These are phyloP conservation scores for Solanum rostratum DNA, from an alignment of 257 asterid species.

Conservation along the genomic window DNA sequence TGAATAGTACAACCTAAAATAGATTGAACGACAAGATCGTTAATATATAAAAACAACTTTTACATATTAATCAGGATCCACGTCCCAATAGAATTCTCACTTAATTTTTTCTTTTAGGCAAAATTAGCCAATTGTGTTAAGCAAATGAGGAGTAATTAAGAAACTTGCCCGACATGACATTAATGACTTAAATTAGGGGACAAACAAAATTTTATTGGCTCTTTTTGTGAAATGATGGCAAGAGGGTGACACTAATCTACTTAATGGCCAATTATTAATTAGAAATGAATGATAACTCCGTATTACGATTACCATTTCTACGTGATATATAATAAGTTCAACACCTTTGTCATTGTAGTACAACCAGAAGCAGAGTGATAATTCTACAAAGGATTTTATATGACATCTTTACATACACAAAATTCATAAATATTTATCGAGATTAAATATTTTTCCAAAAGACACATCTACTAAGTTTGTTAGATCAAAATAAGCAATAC, in stretches of 20 bases:
- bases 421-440: neutral
- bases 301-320: neutral
- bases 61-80: too few species aligned
- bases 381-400: too few species aligned
- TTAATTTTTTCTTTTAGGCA: neutral
- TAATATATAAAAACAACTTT: too few species aligned
- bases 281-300: neutral
- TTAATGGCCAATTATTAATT: neutral
- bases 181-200: neutral
- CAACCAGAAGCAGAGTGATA: neutral
- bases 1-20: too few species aligned
- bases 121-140: neutral
- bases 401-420: neutral
- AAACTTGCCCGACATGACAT: neutral
- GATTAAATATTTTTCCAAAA: too few species aligned
- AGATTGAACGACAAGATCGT: too few species aligned
- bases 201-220: neutral
- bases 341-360: too few species aligned
- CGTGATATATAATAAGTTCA: too few species aligned
- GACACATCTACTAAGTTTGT: neutral
- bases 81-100: too few species aligned
- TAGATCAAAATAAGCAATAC: neutral
- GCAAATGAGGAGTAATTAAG: neutral
- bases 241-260: neutral
- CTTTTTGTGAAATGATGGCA: neutral